Conservation (phyloP, 2,329 filamentous ascomycete genomes). For the Blastomyces percursus region DNA sequence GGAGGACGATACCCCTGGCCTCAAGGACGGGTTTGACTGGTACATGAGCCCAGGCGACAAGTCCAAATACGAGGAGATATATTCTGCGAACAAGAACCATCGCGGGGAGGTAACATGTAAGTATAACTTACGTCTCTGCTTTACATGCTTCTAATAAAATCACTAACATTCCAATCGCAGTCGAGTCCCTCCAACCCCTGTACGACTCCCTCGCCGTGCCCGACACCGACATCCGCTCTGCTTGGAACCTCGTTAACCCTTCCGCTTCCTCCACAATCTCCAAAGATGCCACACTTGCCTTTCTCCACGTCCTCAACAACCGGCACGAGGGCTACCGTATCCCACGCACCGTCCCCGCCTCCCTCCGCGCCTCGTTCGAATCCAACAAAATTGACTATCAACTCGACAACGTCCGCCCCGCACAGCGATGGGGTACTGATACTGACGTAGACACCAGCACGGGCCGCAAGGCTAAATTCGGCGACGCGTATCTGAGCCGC, state of each 20-base stretch:
- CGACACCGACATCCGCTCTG: slow-evolving; percentile 71
- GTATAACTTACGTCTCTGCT: slow-evolving; percentile 23
- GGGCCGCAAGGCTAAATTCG: slow-evolving; percentile 92
- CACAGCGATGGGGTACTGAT: slow-evolving; percentile 64
- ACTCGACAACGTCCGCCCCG: slow-evolving; percentile 61
- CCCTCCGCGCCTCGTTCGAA: slow-evolving; percentile 84
- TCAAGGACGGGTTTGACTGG: slow-evolving; percentile 98
- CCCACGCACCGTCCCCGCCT: slow-evolving; percentile 79
- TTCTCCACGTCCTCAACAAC: slow-evolving; percentile 93
- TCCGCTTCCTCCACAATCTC: slow-evolving; percentile 71
- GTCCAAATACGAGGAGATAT: slow-evolving; percentile 93
- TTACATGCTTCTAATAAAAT: neutral
- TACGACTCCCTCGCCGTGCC: slow-evolving; percentile 61
- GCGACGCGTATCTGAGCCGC: slow-evolving; percentile 87
- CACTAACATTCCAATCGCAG: slow-evolving; percentile 33
- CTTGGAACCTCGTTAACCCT: slow-evolving; percentile 96
- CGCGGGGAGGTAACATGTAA: slow-evolving; percentile 72
- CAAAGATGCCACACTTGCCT: slow-evolving; percentile 88
- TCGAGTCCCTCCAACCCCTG: slow-evolving; percentile 66
- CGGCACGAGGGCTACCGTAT: slow-evolving; percentile 92
- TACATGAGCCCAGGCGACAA: slow-evolving; percentile 94
- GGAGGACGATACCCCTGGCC: slow-evolving; percentile 64
- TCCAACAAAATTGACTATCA: slow-evolving; percentile 96
- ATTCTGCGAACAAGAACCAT: slow-evolving; percentile 78
- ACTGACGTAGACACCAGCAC: slow-evolving; percentile 62